Evolutionary conservation across 2,329 filamentous ascomycete genomes (phyloP).

Genomic region (Gaeumannomyces sp.): DNA sequence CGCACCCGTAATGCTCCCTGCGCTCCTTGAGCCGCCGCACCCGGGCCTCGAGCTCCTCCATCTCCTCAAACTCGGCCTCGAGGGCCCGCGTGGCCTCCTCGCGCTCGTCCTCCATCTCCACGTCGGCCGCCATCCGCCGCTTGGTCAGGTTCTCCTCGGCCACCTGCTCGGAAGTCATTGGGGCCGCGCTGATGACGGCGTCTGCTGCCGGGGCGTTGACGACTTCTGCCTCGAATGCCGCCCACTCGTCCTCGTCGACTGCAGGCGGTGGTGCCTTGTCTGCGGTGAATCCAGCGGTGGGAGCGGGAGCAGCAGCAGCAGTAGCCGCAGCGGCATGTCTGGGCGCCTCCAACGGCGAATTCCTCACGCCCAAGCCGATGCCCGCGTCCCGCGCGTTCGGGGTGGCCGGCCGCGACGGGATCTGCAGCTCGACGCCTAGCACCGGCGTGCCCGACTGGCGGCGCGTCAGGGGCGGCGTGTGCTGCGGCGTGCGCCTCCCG

Average conservation of each 20-base stretch:
- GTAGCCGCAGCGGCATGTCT: constrained; percentile 14
- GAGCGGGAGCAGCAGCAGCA: constrained; percentile 15
- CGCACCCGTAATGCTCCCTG: constrained; percentile 57
- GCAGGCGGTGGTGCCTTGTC: constrained; percentile 17
- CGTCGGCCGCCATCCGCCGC: constrained; percentile 49
- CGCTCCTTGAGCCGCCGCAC: constrained; percentile 64
- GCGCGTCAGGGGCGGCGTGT: constrained; percentile 36
- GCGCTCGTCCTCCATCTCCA: constrained; percentile 57
- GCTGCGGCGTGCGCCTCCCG: constrained; percentile 13
- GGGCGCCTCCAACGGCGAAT: constrained; percentile 30
- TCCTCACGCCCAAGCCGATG: constrained; percentile 34
- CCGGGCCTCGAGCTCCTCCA: constrained; percentile 70
- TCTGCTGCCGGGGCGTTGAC: constrained; percentile 46
- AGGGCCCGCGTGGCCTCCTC: constrained; percentile 70
- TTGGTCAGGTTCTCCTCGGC: constrained; percentile 46
- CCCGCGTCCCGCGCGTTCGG: constrained; percentile 36
- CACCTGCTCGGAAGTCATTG: constrained; percentile 58
- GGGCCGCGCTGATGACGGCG: constrained; percentile 63
- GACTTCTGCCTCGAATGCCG: constrained; percentile 73
- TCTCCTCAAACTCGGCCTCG: constrained; percentile 75
- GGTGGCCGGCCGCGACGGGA: constrained; percentile 58
- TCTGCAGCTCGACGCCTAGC: constrained; percentile 54
- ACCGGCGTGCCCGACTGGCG: constrained; percentile 46
- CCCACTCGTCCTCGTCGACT: constrained; percentile 76
- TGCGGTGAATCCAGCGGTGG: constrained; percentile 11